phyloP scores from a whole-genome alignment of 768 basidiomycete species.

The Naganishia kalamii region DNA sequence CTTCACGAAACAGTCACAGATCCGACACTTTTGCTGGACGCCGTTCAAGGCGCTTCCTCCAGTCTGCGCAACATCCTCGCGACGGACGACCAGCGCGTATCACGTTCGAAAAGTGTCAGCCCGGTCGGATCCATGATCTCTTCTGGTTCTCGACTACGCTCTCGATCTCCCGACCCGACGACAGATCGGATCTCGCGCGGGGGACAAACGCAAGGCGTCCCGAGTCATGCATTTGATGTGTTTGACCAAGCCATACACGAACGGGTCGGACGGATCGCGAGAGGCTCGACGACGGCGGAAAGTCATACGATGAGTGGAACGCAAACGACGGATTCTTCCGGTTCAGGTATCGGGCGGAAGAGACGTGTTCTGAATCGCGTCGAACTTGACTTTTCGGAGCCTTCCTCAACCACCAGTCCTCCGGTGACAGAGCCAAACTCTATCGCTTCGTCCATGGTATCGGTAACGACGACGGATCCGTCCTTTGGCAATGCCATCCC shows the following conservation, averaged over 20 bases:
- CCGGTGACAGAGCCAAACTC: not conserved
- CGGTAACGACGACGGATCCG: conserved; percentile 1
- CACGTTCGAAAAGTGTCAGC: conserved; percentile 1
- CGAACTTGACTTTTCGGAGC: conserved; percentile 10
- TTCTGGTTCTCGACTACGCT: conserved; percentile 1
- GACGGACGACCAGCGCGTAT: conserved; percentile 4
- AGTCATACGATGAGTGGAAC: conserved; percentile 5
- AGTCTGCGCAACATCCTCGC: conserved; percentile 8
- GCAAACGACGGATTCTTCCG: not conserved
- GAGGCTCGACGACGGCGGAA: not conserved
- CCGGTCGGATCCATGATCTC: conserved; percentile 11
- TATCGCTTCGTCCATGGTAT: not conserved
- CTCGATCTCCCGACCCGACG: not conserved
- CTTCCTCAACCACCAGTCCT: not conserved
- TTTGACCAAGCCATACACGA: conserved; percentile 11
- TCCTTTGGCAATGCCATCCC: conserved; percentile 3
- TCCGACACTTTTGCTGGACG: not conserved
- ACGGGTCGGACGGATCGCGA: not conserved
- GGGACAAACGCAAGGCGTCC: not conserved
- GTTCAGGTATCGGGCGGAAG: conserved; percentile 6
- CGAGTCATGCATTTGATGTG: conserved; percentile 6
- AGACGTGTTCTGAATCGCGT: conserved; percentile 23
- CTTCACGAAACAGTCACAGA: not conserved
- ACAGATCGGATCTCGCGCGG: not conserved
- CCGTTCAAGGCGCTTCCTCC: conserved; percentile 4